Percentiles rank a stretch among this genome's conserved stretches.
phyloP scores from a whole-genome alignment of 768 basidiomycete species.

The Rhizopogon vulgaris region DNA sequence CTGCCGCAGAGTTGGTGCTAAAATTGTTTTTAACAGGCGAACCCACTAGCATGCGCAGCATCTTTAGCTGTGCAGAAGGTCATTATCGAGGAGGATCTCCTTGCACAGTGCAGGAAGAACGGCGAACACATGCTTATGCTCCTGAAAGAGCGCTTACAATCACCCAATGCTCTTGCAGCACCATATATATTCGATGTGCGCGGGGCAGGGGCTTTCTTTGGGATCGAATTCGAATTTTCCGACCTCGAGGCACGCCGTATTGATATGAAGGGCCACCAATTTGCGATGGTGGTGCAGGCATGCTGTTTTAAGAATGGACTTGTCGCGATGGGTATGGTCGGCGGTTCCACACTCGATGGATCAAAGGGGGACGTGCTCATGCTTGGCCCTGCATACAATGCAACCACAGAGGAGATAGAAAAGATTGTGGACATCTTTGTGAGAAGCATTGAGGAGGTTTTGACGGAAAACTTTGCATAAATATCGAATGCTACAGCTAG shows the following conservation, averaged over 20 bases:
- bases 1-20: not conserved
- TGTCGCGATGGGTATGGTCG: conserved; percentile 68
- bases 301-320: conserved; percentile 61
- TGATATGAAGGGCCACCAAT: conserved; percentile 46
- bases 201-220: conserved; percentile 82
- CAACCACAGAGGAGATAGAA: conserved; percentile 63
- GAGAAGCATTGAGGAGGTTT: conserved; percentile 58
- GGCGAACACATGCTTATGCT: conserved; percentile 56
- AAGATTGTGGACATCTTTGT: conserved; percentile 62
- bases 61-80: conserved; percentile 77
- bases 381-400: conserved; percentile 76
- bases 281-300: conserved; percentile 69
- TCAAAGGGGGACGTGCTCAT: conserved; percentile 68
- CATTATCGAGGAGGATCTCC: conserved; percentile 63
- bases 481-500: not conserved
- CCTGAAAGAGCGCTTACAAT: conserved; percentile 47
- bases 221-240: conserved; percentile 72
- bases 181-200: conserved; percentile 76
- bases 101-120: conserved; percentile 53
- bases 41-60: conserved; percentile 74
- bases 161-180: conserved; percentile 50
- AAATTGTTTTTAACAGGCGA: conserved; percentile 36
- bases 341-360: conserved; percentile 64
- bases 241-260: conserved; percentile 33
- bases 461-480: conserved; percentile 31